These are phyloP conservation scores for Ophiognomonia clavigignenti-juglandacearum DNA, from an alignment of 2,329 filamentous ascomycete genomes.

Conservation along the genomic window DNA sequence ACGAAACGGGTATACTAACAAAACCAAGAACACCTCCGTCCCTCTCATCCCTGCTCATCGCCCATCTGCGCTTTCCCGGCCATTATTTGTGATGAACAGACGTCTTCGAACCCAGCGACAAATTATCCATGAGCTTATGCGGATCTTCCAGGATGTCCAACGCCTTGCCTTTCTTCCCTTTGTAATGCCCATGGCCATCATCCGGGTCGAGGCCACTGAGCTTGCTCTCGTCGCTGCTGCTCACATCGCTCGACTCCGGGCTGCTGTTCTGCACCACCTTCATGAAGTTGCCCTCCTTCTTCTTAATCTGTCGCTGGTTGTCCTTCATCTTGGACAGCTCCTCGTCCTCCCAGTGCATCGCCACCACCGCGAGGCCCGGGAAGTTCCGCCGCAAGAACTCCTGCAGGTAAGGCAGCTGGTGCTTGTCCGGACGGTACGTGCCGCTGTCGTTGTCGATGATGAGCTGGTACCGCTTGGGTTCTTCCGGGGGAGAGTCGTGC, in stretches of 20 bases:
- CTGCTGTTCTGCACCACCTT: conserved; percentile 55
- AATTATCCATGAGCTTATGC: conserved; percentile 34
- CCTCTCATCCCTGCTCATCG: no score
- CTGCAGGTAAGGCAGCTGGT: conserved; percentile 66
- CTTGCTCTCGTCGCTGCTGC: conserved; percentile 48
- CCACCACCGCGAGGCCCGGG: conserved; percentile 68
- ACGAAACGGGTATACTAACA: no score
- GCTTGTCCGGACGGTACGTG: conserved; percentile 83
- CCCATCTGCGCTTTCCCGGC: no score
- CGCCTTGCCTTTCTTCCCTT: conserved; percentile 49
- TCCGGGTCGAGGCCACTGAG: conserved; percentile 40
- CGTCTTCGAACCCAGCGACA: conserved; percentile 4
- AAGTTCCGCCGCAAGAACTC: conserved; percentile 68
- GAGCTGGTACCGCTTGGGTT: conserved; percentile 68
- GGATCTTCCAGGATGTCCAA: conserved; percentile 49
- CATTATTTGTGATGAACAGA: not conserved
- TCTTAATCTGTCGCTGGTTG: conserved; percentile 70
- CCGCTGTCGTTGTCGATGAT: conserved; percentile 94
- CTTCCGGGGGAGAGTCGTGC: conserved; percentile 34
- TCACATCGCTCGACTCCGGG: conserved; percentile 42
- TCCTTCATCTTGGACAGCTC: conserved; percentile 69
- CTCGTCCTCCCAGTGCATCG: conserved; percentile 75
- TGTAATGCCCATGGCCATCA: conserved; percentile 28
- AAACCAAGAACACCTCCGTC: no score
- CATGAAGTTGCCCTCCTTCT: conserved; percentile 49